Conservation (phyloP, 2,329 filamentous ascomycete genomes). For the Blastomyces emzantsi region DNA sequence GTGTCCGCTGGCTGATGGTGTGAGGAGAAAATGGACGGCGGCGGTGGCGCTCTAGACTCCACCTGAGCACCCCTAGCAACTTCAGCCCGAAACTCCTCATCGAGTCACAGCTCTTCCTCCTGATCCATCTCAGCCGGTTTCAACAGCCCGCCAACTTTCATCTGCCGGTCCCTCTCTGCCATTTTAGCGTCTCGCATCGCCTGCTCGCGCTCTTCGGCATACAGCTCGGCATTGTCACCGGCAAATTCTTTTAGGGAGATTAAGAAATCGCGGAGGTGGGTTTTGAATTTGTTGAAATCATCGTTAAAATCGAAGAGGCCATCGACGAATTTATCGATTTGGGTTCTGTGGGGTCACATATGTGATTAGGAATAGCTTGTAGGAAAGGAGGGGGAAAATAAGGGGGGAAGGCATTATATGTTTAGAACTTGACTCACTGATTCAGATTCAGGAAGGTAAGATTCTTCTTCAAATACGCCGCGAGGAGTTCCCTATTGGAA, state of each 20-base stretch:
- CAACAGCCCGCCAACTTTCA: slow-evolving; percentile 90
- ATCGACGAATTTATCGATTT: slow-evolving; percentile 85
- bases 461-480: not conserved
- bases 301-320: slow-evolving; percentile 81
- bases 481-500: slow-evolving; percentile 78
- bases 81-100: slow-evolving; percentile 57
- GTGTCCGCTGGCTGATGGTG: not conserved
- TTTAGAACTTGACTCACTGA: slow-evolving; percentile 50
- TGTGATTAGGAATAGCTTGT: slow-evolving; percentile 23
- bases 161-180: slow-evolving; percentile 80
- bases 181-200: slow-evolving; percentile 76
- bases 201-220: slow-evolving; percentile 88
- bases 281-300: slow-evolving; percentile 88
- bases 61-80: slow-evolving; percentile 32
- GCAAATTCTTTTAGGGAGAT: slow-evolving; percentile 96
- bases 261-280: slow-evolving; percentile 91
- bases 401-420: not conserved
- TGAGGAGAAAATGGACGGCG: not conserved
- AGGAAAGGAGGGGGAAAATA: not conserved
- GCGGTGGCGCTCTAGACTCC: not conserved
- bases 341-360: slow-evolving; percentile 46
- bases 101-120: slow-evolving; percentile 75
- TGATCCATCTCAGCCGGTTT: slow-evolving; percentile 95
- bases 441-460: slow-evolving; percentile 73
- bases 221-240: slow-evolving; percentile 90